Base-by-base conservation (phyloP, 139 green algal genomes). In the Diplosphaera chodatii region DNA sequence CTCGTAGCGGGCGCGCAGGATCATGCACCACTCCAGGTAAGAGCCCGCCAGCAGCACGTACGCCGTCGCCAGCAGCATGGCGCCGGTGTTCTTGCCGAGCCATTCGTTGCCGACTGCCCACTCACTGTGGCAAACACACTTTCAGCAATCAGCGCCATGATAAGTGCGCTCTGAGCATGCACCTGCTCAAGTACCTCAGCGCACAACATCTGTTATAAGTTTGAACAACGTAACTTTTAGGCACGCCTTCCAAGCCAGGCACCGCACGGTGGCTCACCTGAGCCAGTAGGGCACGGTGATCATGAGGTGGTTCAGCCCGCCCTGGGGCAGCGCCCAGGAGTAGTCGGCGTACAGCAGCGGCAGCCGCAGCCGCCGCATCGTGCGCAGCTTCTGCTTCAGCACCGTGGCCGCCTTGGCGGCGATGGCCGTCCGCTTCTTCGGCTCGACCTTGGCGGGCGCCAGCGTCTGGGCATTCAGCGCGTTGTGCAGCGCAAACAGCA, bases 231-330 rank as follows among this genome's bases (percentile, higher is more conserved):
- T n/a, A n/a, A n/a, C n/a, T n/a, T n/a, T n/a, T n/a, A n/a, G n/a
- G n/a, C n/a, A n/a, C n/a, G n/a, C n/a, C n/a, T n/a, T n/a, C n/a
- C n/a, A n/a, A n/a, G n/a, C n/a, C n/a, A n/a, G n/a, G n/a, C n/a
- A n/a, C n/a, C n/a, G n/a, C n/a, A n/a, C n/a, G n/a, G n/a, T n/a
- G 37, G 6, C 37, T 20, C 37, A 72, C 67, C 67, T 48, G 34
- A 72, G 30, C 67, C 67, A 72, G 40, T 72, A 72, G 40, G 67
- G 67, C 21, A 72, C 62, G 67, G 67, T 72, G 67, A 72, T 72
- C 33, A 72, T 62, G 40, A 72, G 59, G 67, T 72, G 67, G 40
- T 64, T 72, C 25, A 72, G 67, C 15, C 40, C 67, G 15, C 67
- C 67, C 27, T 72, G 67, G 34, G 67, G 67, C n/a, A 72, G 29